Evolutionary conservation across 2,329 filamentous ascomycete species (phyloP), one percentile per base, ranked within the genome.

Genomic region (Cryphonectria japonica): DNA sequence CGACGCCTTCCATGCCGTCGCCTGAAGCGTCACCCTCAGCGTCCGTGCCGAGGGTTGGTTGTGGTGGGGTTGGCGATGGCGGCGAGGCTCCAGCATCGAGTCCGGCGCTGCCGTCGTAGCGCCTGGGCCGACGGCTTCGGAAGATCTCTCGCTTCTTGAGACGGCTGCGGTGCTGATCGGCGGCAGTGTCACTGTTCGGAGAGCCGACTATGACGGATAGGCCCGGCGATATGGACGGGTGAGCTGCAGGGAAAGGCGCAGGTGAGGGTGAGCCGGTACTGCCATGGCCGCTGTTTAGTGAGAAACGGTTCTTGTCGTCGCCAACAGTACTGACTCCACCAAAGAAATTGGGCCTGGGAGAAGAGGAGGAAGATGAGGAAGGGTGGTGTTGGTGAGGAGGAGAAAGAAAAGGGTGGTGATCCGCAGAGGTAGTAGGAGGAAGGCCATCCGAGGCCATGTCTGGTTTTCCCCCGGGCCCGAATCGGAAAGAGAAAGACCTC

Each of bases 111-210:
- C 54, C 54, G 26, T 59, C 54, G 26, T 64, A 43, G 37, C 67
- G 63, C 32, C 71, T 61, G 52, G 68, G 54, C 32, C 71, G 67
- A 1, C 69, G 69, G 46, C 59, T 60, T 43, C 52, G 64, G 52
- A 64, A 64, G 52, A 69, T 69, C 34, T 73, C 67, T 32, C 50
- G 66, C 52, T 68, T 73, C 52, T 66, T 73, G 67, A 71, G 67
- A 29, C 57, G 61, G 67, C 67, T 73, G 59, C 71, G 71, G 34
- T 71, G 46, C 46, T 50, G 46, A 7, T 50, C 46, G 46, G 46
- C 7, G 6, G 46, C 71, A 0, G 71, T 39, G 54, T 41, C n/a
- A 43, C 2, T 46, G 43, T 46, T 65, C 3, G 71, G 70, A 5
- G 32, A 32, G 52, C 61, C 66, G 54, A 43, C 68, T 29, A 71